A percentile compares a stretch with the other conserved stretches of the same genome.
Conservation (phyloP, 768 basidiomycete species). For the Multifurca ochricompacta region DNA sequence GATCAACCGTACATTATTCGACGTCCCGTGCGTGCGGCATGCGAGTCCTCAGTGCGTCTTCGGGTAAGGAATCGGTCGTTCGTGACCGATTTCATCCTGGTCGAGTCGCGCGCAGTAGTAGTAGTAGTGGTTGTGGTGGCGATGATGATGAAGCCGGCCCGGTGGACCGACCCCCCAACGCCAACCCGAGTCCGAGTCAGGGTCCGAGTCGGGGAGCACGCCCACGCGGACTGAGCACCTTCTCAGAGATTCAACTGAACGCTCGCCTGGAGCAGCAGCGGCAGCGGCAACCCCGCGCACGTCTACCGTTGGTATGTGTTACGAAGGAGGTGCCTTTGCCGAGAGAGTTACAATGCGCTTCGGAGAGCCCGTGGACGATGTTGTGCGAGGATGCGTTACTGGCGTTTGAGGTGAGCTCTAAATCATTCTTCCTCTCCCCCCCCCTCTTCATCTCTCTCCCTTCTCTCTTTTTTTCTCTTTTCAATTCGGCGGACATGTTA, state of each 20-base stretch:
- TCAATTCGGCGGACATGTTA: background rate
- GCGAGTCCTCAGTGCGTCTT: slow-evolving; percentile 8
- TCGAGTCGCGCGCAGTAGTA: background rate
- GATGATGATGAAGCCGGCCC: background rate
- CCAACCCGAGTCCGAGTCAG: too few species aligned
- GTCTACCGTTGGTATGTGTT: background rate
- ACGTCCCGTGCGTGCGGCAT: slow-evolving; percentile 5
- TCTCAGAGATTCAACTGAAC: background rate
- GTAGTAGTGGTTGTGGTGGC: too few species aligned
- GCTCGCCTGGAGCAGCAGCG: too few species aligned
- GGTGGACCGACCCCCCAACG: too few species aligned
- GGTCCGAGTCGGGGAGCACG: too few species aligned
- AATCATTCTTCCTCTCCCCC: too few species aligned
- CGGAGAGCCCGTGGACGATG: slow-evolving; percentile 12
- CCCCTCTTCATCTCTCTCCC: too few species aligned
- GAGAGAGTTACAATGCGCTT: background rate
- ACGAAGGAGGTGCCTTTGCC: slow-evolving; percentile 12
- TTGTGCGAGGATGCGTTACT: slow-evolving; percentile 15
- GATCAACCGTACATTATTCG: slow-evolving; percentile 6
- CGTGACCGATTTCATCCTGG: slow-evolving; percentile 7
- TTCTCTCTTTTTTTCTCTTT: background rate
- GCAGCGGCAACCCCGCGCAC: background rate
- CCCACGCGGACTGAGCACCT: background rate
- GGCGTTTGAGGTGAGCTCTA: slow-evolving; percentile 16
- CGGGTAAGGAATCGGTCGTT: background rate